A percentile compares a stretch with the other conserved stretches of the same genome.
These are phyloP conservation scores for Macrolepiota dolichaula DNA, from an alignment of 768 basidiomycete genomes.

Conservation along the genomic window DNA sequence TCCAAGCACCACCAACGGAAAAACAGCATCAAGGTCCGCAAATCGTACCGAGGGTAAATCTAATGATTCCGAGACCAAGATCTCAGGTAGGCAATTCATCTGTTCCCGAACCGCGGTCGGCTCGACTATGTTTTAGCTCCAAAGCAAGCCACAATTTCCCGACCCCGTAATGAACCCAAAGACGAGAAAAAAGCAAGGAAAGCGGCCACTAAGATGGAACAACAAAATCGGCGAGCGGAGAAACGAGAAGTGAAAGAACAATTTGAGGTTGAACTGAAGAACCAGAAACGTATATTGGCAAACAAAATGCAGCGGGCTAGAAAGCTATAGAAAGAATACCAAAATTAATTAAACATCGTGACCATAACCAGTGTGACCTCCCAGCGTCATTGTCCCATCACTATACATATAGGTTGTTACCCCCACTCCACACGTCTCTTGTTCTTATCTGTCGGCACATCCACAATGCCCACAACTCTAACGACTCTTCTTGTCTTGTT, in stretches of 20 bases:
- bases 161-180: conserved; percentile 72
- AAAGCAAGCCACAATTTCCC: conserved; percentile 38
- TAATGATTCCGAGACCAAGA: conserved; percentile 18
- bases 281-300: conserved; percentile 51
- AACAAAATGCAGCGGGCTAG: conserved; percentile 42
- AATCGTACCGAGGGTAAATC: conserved; percentile 25
- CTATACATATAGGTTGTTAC: not conserved
- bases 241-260: conserved; percentile 67
- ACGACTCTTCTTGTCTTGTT: conserved; percentile 31
- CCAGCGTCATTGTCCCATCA: conserved; percentile 1
- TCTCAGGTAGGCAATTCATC: conserved; percentile 17
- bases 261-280: conserved; percentile 60
- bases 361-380: not conserved
- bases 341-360: not conserved
- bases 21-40: conserved; percentile 14
- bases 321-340: conserved; percentile 34
- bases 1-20: conserved; percentile 9
- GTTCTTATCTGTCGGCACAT: conserved; percentile 4
- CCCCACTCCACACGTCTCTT: conserved; percentile 7
- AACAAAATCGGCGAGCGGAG: conserved; percentile 58
- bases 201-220: conserved; percentile 61
- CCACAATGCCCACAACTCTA: conserved; percentile 20
- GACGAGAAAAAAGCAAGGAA: conserved; percentile 76
- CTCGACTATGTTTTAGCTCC: conserved; percentile 1
- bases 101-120: not conserved